phyloP scores from a whole-genome alignment of 257 asterid species.

The Nicotiana benthamiana region DNA sequence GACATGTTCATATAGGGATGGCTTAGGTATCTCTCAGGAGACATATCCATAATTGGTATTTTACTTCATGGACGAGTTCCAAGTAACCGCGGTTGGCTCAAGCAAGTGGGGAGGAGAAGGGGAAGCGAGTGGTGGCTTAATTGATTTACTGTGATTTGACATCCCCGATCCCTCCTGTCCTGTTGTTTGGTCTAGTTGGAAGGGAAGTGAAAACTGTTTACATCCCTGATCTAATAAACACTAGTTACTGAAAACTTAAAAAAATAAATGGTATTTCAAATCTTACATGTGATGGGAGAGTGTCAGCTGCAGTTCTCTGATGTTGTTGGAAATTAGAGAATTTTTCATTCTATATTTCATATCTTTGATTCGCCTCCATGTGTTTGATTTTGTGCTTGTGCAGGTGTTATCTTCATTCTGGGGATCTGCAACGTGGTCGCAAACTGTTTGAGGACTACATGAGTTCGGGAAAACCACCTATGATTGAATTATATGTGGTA shows the following conservation, averaged over 20 bases:
- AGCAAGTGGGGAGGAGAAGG: background rate
- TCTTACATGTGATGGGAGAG: background rate
- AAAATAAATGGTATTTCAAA: background rate
- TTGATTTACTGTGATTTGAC: background rate
- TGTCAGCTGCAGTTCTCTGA: background rate
- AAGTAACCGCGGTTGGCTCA: background rate
- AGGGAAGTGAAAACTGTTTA: background rate
- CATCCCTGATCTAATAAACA: background rate
- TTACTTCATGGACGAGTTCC: background rate
- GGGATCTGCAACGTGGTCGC: slow-evolving; percentile 64
- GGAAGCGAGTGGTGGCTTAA: background rate
- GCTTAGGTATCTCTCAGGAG: background rate
- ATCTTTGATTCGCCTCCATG: background rate
- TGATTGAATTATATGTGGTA: slow-evolving; percentile 62
- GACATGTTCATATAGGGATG: background rate
- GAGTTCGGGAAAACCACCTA: slow-evolving; percentile 43
- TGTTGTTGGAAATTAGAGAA: background rate
- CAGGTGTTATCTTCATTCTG: slow-evolving; percentile 81
- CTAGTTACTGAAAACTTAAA: background rate
- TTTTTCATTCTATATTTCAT: background rate
- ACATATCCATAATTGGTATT: background rate
- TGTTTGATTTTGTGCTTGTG: background rate
- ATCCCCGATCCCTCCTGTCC: background rate
- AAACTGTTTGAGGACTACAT: slow-evolving; percentile 68
- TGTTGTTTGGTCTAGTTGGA: background rate